phyloP scores from a whole-genome alignment of 1,139 yeast species.

The Kodamaea anthophila region DNA sequence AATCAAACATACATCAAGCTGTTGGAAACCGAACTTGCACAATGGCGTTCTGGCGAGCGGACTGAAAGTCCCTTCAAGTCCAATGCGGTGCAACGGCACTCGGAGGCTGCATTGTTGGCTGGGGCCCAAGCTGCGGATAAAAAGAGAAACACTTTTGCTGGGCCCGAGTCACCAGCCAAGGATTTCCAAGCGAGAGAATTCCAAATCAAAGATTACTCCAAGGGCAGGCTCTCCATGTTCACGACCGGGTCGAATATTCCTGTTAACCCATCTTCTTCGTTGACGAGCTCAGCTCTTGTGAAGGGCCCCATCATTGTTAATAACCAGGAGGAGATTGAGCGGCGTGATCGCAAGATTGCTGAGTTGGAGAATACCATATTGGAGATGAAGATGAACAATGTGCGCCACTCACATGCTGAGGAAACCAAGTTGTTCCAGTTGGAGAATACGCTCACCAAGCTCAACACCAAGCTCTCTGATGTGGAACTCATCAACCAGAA shows the following conservation, averaged over 20 bases:
- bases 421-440: slow-evolving; percentile 36
- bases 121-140: slow-evolving; percentile 5
- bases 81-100: slow-evolving; percentile 7
- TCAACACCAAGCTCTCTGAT: slow-evolving; percentile 35
- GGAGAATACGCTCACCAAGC: slow-evolving; percentile 33
- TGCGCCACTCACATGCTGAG: slow-evolving; percentile 38
- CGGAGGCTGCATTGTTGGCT: slow-evolving; percentile 8
- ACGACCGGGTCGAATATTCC: slow-evolving; percentile 8
- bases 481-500: slow-evolving; percentile 35
- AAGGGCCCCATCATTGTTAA: slow-evolving; percentile 9
- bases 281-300: slow-evolving; percentile 5
- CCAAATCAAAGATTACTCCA: slow-evolving; percentile 7
- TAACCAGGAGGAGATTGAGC: slow-evolving; percentile 21
- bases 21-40: slow-evolving; percentile 45
- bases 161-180: slow-evolving; percentile 6
- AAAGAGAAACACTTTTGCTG: slow-evolving; percentile 6
- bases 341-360: slow-evolving; percentile 32
- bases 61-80: slow-evolving; percentile 8
- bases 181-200: slow-evolving; percentile 8
- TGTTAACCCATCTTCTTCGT: slow-evolving; percentile 10
- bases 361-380: slow-evolving; percentile 35
- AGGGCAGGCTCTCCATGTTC: slow-evolving; percentile 7
- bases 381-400: slow-evolving; percentile 29
- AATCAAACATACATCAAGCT: slow-evolving; percentile 38
- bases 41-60: slow-evolving; percentile 13